These are phyloP conservation scores for Penicillium sp. DNA, from an alignment of 2,329 filamentous ascomycete genomes.

Conservation along the genomic window DNA sequence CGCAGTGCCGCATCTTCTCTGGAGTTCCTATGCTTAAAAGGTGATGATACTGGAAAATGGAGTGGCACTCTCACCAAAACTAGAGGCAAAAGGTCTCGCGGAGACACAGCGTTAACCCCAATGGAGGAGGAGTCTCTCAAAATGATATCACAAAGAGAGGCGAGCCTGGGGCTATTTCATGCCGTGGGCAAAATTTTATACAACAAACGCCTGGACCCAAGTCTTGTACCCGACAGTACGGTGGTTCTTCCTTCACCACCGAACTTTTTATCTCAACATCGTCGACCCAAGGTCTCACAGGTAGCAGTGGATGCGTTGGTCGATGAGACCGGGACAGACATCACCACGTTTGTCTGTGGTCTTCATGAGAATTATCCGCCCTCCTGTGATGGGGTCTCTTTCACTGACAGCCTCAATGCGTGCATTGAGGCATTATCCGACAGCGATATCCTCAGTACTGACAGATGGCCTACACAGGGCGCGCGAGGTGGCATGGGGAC, in stretches of 20 bases:
- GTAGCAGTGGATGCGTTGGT: constrained; percentile 75
- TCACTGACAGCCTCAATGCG: constrained; percentile 76
- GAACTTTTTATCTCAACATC: constrained; percentile 56
- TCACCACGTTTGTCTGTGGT: constrained; percentile 82
- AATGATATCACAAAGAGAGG: constrained; percentile 81
- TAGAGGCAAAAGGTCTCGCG: constrained; percentile 64
- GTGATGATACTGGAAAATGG: constrained; percentile 73
- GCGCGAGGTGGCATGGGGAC: constrained; percentile 56
- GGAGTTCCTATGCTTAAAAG: constrained; percentile 86
- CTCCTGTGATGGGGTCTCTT: constrained; percentile 69
- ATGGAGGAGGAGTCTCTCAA: constrained; percentile 79
- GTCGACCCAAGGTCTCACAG: constrained; percentile 63
- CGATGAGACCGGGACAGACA: constrained; percentile 91
- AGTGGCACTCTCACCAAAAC: constrained; percentile 70
- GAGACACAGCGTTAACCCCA: constrained; percentile 58
- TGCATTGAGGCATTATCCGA: constrained; percentile 87
- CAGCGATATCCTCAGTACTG: constrained; percentile 79
- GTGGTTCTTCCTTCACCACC: constrained; percentile 59
- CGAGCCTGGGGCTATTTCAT: constrained; percentile 91
- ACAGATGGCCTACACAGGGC: constrained; percentile 39
- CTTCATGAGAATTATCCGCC: constrained; percentile 91
- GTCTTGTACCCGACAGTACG: constrained; percentile 37
- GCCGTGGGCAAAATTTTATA: constrained; percentile 94
- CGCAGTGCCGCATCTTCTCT: constrained; percentile 88
- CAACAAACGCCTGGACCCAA: constrained; percentile 75